These are phyloP conservation scores for Hansenula anomala DNA, from an alignment of 1,139 yeast genomes.

Conservation along the genomic window DNA sequence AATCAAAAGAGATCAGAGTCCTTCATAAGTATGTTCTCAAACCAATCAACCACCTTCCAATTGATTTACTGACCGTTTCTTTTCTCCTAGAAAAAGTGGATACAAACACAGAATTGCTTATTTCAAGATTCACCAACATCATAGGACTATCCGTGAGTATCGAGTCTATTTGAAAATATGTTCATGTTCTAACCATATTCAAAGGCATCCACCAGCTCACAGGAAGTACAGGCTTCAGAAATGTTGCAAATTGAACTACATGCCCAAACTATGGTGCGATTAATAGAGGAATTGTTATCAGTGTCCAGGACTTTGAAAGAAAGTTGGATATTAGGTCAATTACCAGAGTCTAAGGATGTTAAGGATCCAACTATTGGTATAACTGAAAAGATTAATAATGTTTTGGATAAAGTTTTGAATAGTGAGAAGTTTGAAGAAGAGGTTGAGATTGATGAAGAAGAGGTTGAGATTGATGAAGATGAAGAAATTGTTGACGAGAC, in stretches of 20 bases:
- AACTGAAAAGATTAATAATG: constrained; percentile 6
- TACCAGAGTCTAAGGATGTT: constrained; percentile 30
- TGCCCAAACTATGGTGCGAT: constrained; percentile 44
- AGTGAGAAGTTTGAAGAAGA: constrained; percentile 10
- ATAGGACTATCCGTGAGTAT: constrained; percentile 23
- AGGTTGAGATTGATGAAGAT: constrained; percentile 3
- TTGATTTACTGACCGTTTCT: not conserved
- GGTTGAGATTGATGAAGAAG: constrained; percentile 7
- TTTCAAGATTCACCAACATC: constrained; percentile 28
- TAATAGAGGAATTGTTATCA: constrained; percentile 48
- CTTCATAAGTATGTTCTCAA: constrained; percentile 19
- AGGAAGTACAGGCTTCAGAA: constrained; percentile 49
- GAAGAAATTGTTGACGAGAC: not conserved
- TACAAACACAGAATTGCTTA: constrained; percentile 27
- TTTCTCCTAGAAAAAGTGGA: constrained; percentile 25
- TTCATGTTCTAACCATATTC: not conserved
- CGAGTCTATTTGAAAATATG: no score
- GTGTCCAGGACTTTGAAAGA: constrained; percentile 48
- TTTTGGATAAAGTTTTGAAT: constrained; percentile 7
- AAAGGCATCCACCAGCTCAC: constrained; percentile 25
- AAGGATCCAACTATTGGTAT: constrained; percentile 9
- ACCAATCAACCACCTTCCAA: not conserved
- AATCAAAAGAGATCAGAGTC: constrained; percentile 23
- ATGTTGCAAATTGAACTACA: constrained; percentile 52
- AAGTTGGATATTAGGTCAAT: constrained; percentile 53